These are phyloP conservation scores for Leishmania major DNA, from an alignment of 208 protist genomes.

Conservation along the genomic window DNA sequence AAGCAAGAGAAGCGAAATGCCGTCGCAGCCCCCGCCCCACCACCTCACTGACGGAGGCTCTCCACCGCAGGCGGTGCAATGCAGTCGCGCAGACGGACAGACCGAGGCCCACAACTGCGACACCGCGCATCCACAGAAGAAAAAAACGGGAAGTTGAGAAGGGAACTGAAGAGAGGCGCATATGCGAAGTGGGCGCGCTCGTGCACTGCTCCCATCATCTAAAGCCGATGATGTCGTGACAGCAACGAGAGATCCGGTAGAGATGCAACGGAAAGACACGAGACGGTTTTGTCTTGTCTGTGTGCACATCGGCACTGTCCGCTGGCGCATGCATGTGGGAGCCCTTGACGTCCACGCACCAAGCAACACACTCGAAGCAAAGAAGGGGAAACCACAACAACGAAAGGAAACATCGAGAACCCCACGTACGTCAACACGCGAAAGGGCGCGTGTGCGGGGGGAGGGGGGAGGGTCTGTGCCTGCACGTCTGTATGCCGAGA, in stretches of 20 bases:
- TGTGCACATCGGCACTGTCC: too few relatives aligned
- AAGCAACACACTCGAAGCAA: too few relatives aligned
- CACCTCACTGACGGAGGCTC: neutral
- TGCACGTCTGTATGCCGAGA: neutral
- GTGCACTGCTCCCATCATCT: neutral
- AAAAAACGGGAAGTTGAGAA: neutral
- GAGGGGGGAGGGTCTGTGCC: neutral
- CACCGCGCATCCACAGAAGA: neutral
- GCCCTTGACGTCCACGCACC: too few relatives aligned
- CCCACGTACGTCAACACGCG: too few relatives aligned
- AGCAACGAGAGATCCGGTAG: neutral
- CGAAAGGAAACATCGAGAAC: too few relatives aligned
- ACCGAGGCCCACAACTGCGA: neutral
- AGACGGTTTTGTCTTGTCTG: neutral
- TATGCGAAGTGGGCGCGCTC: neutral
- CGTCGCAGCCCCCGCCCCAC: neutral
- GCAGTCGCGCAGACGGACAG: neutral
- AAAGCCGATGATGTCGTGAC: neutral
- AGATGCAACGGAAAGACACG: neutral
- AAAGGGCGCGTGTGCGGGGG: too few relatives aligned
- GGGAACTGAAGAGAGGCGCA: neutral
- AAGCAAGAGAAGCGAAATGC: neutral
- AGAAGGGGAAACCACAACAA: too few relatives aligned
- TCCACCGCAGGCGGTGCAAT: neutral
- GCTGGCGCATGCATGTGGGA: neutral